Conservation (phyloP, 371 early-diverging fungal genomes). For the Rhizopus delemar region DNA sequence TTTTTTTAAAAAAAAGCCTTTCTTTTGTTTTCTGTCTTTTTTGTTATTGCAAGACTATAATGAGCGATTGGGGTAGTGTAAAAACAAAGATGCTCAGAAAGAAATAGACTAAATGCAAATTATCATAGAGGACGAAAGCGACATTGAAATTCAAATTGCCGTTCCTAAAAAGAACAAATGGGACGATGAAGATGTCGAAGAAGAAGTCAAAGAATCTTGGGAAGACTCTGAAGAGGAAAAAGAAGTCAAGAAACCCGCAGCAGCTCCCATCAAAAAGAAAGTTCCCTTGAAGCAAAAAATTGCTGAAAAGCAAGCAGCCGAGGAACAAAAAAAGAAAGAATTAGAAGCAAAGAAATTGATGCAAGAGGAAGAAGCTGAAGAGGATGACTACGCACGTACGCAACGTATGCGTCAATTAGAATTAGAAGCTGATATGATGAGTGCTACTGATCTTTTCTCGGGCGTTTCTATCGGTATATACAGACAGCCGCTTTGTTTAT, state of each 20-base stretch:
- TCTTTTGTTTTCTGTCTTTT: too few species aligned
- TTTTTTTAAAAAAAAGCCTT: too few species aligned
- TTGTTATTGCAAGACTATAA: too few species aligned
- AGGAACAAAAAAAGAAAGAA: slow-evolving; percentile 63
- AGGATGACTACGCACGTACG: slow-evolving; percentile 62
- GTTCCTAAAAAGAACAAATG: slow-evolving; percentile 62
- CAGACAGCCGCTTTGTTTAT: too few species aligned
- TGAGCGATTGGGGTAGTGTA: too few species aligned
- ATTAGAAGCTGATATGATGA: slow-evolving; percentile 81
- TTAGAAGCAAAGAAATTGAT: slow-evolving; percentile 55
- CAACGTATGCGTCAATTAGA: slow-evolving; percentile 68
- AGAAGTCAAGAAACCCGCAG: slow-evolving; percentile 25
- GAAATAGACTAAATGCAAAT: too few species aligned
- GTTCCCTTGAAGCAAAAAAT: slow-evolving; percentile 75
- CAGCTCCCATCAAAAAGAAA: slow-evolving; percentile 62
- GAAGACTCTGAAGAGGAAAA: slow-evolving; percentile 75
- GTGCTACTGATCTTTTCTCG: slow-evolving; percentile 83
- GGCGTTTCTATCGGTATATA: slow-evolving; percentile 59
- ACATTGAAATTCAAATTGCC: slow-evolving; percentile 32
- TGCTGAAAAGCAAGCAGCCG: slow-evolving; percentile 75
- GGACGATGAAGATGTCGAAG: slow-evolving; percentile 86
- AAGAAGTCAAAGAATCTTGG: slow-evolving; percentile 75
- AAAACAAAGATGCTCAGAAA: too few species aligned
- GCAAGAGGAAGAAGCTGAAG: slow-evolving; percentile 14
- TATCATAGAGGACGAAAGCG: neutral